Evolutionary conservation across 805 yeast genomes (phyloP).

Genomic region (Cyberlindnera mrakii): DNA sequence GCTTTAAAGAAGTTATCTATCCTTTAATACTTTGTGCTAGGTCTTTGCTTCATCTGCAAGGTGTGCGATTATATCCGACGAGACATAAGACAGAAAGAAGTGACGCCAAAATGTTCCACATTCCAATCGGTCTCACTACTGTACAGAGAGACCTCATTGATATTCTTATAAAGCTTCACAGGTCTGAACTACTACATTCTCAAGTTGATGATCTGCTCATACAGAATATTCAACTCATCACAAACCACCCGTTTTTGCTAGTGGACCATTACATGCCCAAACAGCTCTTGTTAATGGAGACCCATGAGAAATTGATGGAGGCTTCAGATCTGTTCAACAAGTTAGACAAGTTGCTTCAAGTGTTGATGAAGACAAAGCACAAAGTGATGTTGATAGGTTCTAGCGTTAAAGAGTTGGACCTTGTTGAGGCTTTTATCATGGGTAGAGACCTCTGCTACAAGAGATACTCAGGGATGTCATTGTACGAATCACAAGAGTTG

Average conservation of each 20-base stretch:
- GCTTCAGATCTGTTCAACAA: constrained; percentile 56
- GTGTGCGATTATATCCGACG: too few relatives aligned
- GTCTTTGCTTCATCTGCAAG: too few relatives aligned
- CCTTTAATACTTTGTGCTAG: too few relatives aligned
- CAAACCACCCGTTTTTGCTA: constrained; percentile 63
- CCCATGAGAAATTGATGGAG: constrained; percentile 45
- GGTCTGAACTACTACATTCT: constrained; percentile 23
- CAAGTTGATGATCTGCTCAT: constrained; percentile 1
- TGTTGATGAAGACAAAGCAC: background rate
- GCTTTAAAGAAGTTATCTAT: too few relatives aligned
- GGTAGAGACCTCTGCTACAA: constrained; percentile 61
- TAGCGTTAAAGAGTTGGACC: constrained; percentile 63
- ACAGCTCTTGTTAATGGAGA: constrained; percentile 58
- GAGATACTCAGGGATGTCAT: constrained; percentile 60
- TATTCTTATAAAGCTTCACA: constrained; percentile 38
- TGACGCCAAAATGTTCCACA: constrained; percentile 10
- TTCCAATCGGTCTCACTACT: constrained; percentile 39
- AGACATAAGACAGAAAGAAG: too few relatives aligned
- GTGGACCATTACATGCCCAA: constrained; percentile 78
- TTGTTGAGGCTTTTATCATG: constrained; percentile 71
- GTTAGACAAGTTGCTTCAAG: constrained; percentile 39
- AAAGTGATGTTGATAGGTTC: constrained; percentile 47
- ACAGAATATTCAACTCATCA: constrained; percentile 22
- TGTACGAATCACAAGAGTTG: constrained; percentile 25
- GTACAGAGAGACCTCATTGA: constrained; percentile 40